These are phyloP conservation scores for Diaporthe longicolla DNA, from an alignment of 2,329 filamentous ascomycete species.

Conservation along the genomic window DNA sequence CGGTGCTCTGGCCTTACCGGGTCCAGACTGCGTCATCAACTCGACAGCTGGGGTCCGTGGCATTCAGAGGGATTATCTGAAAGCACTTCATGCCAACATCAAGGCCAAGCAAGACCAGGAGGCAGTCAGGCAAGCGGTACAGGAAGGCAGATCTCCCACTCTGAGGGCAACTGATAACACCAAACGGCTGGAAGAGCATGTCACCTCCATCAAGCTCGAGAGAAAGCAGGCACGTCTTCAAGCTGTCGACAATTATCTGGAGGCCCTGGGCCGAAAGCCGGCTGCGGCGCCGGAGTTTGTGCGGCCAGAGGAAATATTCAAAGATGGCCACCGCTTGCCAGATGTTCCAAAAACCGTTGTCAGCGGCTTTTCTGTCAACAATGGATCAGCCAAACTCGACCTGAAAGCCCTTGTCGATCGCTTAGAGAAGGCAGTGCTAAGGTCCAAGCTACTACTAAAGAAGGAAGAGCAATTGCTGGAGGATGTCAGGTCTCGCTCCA, in stretches of 20 bases:
- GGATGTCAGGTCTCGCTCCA: conserved; percentile 58
- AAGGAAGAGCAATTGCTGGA: conserved; percentile 70
- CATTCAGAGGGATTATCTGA: conserved; percentile 68
- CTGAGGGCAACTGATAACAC: conserved; percentile 25
- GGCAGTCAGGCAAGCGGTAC: conserved; percentile 49
- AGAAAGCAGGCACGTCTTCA: conserved; percentile 66
- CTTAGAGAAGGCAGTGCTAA: conserved; percentile 71
- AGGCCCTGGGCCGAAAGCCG: conserved; percentile 65
- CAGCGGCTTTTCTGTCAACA: conserved; percentile 62
- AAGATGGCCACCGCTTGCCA: conserved; percentile 60
- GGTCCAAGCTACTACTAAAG: conserved; percentile 69
- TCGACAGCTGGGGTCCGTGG: conserved; percentile 59
- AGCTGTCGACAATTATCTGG: conserved; percentile 66
- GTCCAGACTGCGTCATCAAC: conserved; percentile 54
- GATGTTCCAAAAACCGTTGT: conserved; percentile 67
- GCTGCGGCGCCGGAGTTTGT: conserved; percentile 65
- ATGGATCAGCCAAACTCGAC: conserved; percentile 55
- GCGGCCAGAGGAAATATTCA: conserved; percentile 63
- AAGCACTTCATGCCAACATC: conserved; percentile 66
- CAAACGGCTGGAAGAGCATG: conserved; percentile 61
- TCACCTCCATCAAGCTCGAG: conserved; percentile 65
- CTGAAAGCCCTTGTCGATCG: conserved; percentile 63
- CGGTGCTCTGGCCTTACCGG: conserved; percentile 64
- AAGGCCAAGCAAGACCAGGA: conserved; percentile 65
- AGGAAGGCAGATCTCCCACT: conserved; percentile 45